Conservation (phyloP, 306 rosid species). For the Mimosa pudica region DNA sequence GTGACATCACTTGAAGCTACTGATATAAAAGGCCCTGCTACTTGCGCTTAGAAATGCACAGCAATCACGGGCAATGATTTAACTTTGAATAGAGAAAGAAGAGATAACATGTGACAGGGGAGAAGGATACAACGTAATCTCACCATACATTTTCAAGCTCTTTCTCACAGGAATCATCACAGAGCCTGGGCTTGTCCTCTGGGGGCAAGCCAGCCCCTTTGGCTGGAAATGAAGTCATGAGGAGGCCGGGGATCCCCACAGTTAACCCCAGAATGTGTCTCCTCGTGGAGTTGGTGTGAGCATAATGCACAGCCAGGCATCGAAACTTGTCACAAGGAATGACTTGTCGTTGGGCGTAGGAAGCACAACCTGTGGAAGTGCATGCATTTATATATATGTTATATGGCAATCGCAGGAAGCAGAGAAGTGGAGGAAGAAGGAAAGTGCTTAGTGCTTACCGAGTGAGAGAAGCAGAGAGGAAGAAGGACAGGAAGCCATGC, state of each 20-base stretch:
- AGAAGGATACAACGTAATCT: slow-evolving; percentile 56
- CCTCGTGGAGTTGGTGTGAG: slow-evolving; percentile 36
- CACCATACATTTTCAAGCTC: slow-evolving; percentile 99
- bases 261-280: slow-evolving; percentile 68
- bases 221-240: slow-evolving; percentile 50
- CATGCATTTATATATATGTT: background rate
- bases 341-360: slow-evolving; percentile 38
- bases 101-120: background rate
- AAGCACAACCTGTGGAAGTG: slow-evolving; percentile 49
- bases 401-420: background rate
- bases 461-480: slow-evolving; percentile 60
- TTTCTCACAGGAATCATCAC: slow-evolving; percentile 74
- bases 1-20: background rate
- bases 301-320: slow-evolving; percentile 32
- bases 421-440: background rate
- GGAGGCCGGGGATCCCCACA: slow-evolving; percentile 61
- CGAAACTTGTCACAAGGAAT: slow-evolving; percentile 42
- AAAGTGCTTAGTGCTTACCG: slow-evolving; percentile 44
- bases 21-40: slow-evolving; percentile 14
- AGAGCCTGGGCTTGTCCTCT: slow-evolving; percentile 79
- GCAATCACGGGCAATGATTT: too few relatives aligned
- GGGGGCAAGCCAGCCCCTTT: slow-evolving; percentile 93
- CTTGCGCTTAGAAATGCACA: background rate
- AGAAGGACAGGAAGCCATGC: slow-evolving; percentile 57
- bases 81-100: background rate